These are phyloP conservation scores for Pythium insidiosum DNA, from an alignment of 352 stramenopile genomes.

Conservation along the genomic window DNA sequence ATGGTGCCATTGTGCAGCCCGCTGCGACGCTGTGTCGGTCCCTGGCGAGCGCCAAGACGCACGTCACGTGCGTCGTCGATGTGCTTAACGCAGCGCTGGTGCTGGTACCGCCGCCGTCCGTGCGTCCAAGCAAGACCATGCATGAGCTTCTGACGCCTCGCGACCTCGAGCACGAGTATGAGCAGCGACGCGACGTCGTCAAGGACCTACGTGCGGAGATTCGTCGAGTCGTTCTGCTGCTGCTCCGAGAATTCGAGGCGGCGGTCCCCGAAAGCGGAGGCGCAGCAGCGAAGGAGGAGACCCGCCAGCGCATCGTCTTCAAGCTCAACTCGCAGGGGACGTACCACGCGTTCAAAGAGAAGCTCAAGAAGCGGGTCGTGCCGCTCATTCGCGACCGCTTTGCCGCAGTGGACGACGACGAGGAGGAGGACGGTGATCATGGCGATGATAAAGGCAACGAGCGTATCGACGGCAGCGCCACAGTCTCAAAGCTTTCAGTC, in stretches of 20 bases:
- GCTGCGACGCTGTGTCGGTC: constrained; percentile 16
- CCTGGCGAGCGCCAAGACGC: constrained; percentile 17
- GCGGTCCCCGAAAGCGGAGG: constrained; percentile 1
- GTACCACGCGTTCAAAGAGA: constrained; percentile 80
- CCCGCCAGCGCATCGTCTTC: constrained; percentile 68
- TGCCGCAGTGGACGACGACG: constrained; percentile 9
- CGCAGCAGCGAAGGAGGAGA: constrained; percentile 42
- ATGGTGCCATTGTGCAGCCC: constrained; percentile 22
- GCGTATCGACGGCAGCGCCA: background rate
- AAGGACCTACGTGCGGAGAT: constrained; percentile 49
- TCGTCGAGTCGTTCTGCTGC: constrained; percentile 33
- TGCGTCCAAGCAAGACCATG: constrained; percentile 22
- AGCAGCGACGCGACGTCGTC: constrained; percentile 30
- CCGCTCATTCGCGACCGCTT: constrained; percentile 57
- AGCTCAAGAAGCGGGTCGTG: constrained; percentile 77
- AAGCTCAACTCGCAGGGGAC: constrained; percentile 64
- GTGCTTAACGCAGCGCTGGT: constrained; percentile 31
- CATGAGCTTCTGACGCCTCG: constrained; percentile 44
- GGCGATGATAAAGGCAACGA: background rate
- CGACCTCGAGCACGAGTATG: constrained; percentile 33
- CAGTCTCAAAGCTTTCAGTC: background rate
- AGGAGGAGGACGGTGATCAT: constrained; percentile 2
- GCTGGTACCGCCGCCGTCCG: constrained; percentile 20
- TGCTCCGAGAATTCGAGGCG: constrained; percentile 62
- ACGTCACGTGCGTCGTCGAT: constrained; percentile 18